phyloP scores from a whole-genome alignment of 768 basidiomycete genomes.

The Boletus reticulatus region DNA sequence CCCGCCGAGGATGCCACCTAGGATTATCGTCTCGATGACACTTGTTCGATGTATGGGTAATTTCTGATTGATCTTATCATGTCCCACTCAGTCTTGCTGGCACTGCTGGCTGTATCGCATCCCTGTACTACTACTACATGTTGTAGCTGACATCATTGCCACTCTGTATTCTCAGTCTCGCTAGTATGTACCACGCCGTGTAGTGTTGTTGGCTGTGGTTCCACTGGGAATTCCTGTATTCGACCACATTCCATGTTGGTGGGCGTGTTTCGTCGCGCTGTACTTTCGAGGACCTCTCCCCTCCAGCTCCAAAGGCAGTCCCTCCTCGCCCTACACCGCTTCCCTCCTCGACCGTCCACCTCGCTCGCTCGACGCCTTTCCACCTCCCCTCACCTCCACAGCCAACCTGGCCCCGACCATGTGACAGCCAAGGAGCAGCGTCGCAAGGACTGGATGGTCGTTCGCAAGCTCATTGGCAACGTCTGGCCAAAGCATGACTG shows the following conservation, averaged over 20 bases:
- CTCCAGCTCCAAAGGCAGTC: conserved; percentile 9
- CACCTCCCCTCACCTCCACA: conserved; percentile 15
- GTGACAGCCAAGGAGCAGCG: conserved; percentile 50
- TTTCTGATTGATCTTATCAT: conserved; percentile 7
- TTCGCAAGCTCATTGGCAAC: conserved; percentile 78
- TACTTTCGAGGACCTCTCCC: conserved; percentile 9
- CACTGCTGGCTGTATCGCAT: conserved; percentile 13
- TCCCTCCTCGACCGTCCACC: neutral
- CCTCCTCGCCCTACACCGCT: conserved; percentile 2
- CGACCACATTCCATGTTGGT: conserved; percentile 21
- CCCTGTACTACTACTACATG: conserved; percentile 18
- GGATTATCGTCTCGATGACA: neutral
- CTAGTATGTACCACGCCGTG: neutral
- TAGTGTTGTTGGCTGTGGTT: too few species aligned
- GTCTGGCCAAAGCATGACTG: conserved; percentile 92
- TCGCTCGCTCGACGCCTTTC: conserved; percentile 10
- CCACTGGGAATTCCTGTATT: neutral
- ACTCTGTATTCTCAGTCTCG: neutral
- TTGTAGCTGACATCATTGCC: conserved; percentile 13
- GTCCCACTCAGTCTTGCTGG: neutral
- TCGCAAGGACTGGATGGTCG: conserved; percentile 81
- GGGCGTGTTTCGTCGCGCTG: conserved; percentile 23
- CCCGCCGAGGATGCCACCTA: neutral
- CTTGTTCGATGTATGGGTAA: neutral
- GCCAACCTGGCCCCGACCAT: conserved; percentile 1